These are phyloP conservation scores for Staphylotrichum tortipilum DNA, from an alignment of 495 filamentous ascomycete genomes.

Conservation along the genomic window DNA sequence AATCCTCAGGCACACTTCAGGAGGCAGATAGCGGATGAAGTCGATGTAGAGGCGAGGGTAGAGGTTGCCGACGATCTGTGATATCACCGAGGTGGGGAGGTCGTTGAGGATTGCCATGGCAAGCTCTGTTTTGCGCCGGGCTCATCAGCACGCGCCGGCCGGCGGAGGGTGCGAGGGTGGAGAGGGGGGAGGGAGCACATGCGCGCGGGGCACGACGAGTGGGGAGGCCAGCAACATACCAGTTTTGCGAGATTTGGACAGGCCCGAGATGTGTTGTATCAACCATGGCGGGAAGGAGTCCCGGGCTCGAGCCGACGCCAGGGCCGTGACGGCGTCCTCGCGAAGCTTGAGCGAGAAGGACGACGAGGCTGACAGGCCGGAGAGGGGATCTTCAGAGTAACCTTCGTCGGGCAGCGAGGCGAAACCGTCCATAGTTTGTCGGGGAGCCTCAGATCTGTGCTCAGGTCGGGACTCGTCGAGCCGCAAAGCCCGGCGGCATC, in stretches of 20 bases:
- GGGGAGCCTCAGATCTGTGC: not conserved
- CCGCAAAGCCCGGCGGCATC: not conserved
- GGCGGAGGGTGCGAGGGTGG: too few species aligned
- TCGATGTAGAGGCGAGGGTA: slow-evolving; percentile 83
- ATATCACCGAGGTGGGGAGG: slow-evolving; percentile 65
- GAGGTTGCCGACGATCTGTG: slow-evolving; percentile 64
- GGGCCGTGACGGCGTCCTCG: slow-evolving; percentile 15
- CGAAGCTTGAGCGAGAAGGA: slow-evolving; percentile 17
- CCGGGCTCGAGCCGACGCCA: slow-evolving; percentile 19
- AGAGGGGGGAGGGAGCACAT: too few species aligned
- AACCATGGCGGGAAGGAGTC: slow-evolving; percentile 35
- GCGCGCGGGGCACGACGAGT: not conserved
- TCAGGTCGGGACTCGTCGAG: not conserved
- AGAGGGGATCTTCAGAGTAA: slow-evolving; percentile 51
- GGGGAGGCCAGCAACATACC: slow-evolving; percentile 32
- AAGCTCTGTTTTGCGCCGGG: too few species aligned
- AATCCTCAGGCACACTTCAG: slow-evolving; percentile 81
- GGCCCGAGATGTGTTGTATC: slow-evolving; percentile 35
- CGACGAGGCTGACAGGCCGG: slow-evolving; percentile 24
- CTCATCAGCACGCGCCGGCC: too few species aligned
- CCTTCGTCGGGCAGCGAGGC: slow-evolving; percentile 45
- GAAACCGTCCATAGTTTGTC: slow-evolving; percentile 19
- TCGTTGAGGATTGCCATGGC: slow-evolving; percentile 60
- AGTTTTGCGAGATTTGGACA: slow-evolving; percentile 39
- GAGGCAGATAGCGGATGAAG: slow-evolving; percentile 73